These are phyloP conservation scores for Paralagenidium karlingii DNA, from an alignment of 352 stramenopile species.

Conservation along the genomic window DNA sequence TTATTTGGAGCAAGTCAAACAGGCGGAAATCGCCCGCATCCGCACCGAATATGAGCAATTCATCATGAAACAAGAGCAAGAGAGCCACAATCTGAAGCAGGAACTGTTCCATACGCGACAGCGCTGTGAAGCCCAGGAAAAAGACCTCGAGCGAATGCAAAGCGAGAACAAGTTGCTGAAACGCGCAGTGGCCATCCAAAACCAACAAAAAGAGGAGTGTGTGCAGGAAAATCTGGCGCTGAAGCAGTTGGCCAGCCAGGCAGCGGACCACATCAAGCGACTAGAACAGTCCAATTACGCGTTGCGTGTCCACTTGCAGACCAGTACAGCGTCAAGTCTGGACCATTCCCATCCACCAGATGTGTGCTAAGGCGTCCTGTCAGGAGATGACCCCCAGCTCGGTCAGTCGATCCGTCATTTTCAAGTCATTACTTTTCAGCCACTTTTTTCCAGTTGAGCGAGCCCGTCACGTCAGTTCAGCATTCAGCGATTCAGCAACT, in stretches of 20 bases:
- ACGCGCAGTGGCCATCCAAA: constrained; percentile 77
- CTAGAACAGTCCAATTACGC: constrained; percentile 83
- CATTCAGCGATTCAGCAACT: no score
- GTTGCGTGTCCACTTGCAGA: constrained; percentile 73
- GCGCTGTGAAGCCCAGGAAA: constrained; percentile 18
- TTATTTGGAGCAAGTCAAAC: constrained; percentile 80
- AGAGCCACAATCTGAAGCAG: constrained; percentile 44
- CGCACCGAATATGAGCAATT: constrained; percentile 74
- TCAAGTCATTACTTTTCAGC: no score
- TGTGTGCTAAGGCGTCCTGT: no score
- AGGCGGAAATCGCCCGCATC: constrained; percentile 65
- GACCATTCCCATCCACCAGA: no score
- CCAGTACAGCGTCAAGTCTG: no score
- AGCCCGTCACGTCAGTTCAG: no score
- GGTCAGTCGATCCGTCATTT: no score
- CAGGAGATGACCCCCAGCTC: no score
- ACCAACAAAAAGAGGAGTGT: constrained; percentile 77
- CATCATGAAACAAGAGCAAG: constrained; percentile 65
- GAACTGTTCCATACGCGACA: constrained; percentile 24
- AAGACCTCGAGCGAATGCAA: constrained; percentile 44
- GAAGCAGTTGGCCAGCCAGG: constrained; percentile 57
- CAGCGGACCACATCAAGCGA: constrained; percentile 75
- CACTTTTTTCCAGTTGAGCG: no score
- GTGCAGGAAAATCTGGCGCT: constrained; percentile 61
- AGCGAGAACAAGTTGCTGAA: constrained; percentile 80